These are phyloP conservation scores for Phytophthora podocarpi DNA, from an alignment of 352 stramenopile species.

Conservation along the genomic window DNA sequence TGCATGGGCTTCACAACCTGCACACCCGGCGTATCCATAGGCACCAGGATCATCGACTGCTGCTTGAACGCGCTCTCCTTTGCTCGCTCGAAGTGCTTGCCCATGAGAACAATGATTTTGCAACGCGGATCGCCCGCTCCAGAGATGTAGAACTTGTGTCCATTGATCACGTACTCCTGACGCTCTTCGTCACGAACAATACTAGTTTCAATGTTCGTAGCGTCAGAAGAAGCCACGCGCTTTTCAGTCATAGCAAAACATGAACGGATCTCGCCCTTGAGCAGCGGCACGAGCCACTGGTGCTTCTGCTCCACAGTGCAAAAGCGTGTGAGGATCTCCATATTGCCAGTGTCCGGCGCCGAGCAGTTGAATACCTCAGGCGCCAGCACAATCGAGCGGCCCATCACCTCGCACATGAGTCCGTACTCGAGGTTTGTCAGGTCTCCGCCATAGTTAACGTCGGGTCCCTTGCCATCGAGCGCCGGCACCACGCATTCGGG, in stretches of 20 bases:
- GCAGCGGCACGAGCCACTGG: constrained; percentile 92
- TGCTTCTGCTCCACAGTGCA: constrained; percentile 93
- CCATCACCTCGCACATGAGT: constrained; percentile 96
- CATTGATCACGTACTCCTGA: constrained; percentile 93
- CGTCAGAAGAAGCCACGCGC: constrained; percentile 94
- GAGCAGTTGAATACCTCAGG: constrained; percentile 97
- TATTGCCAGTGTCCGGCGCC: constrained; percentile 98
- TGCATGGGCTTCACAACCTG: constrained; percentile 87
- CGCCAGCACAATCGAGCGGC: constrained; percentile 85
- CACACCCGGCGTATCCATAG: constrained; percentile 91
- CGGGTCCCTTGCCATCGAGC: constrained; percentile 46
- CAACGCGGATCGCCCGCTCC: constrained; percentile 96
- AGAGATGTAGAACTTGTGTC: constrained; percentile 97
- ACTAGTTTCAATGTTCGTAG: constrained; percentile 94
- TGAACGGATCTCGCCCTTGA: constrained; percentile 93
- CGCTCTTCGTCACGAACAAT: constrained; percentile 72
- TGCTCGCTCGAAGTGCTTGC: constrained; percentile 51
- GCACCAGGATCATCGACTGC: constrained; percentile 93
- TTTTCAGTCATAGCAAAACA: constrained; percentile 98
- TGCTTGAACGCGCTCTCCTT: constrained; percentile 60
- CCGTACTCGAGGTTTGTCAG: constrained; percentile 95
- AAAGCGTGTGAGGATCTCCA: constrained; percentile 97
- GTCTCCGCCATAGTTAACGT: constrained; percentile 68
- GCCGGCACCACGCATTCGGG: constrained; percentile 60
- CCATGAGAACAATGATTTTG: constrained; percentile 89